A percentile compares a stretch with the other conserved stretches of the same genome.
These are phyloP conservation scores for Infundibulicybe gibba DNA, from an alignment of 768 basidiomycete genomes.

Conservation along the genomic window DNA sequence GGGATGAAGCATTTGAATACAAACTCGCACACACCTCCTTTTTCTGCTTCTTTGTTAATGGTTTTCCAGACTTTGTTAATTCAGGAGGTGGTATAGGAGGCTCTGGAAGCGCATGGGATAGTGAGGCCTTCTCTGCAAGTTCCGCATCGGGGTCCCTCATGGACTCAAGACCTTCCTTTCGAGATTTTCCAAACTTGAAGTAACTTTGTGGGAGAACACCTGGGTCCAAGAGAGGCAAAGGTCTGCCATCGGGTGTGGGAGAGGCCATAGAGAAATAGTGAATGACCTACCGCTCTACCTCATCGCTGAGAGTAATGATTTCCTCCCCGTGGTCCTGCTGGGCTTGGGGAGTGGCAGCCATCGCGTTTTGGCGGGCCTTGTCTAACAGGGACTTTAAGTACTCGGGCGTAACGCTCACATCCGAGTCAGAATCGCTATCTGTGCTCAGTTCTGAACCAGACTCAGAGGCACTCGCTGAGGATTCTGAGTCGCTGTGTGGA, in stretches of 20 bases:
- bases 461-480: not conserved
- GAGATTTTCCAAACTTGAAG: slow-evolving; percentile 46
- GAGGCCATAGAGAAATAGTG: slow-evolving; percentile 2
- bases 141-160: slow-evolving; percentile 64
- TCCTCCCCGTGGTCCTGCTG: slow-evolving; percentile 39
- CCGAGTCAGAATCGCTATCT: slow-evolving; percentile 19
- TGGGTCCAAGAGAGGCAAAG: slow-evolving; percentile 63
- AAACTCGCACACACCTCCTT: slow-evolving; percentile 50
- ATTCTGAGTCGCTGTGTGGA: not conserved
- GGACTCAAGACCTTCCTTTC: slow-evolving; percentile 38
- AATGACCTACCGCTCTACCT: slow-evolving; percentile 29
- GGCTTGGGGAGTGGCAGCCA: slow-evolving; percentile 24
- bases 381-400: slow-evolving; percentile 62
- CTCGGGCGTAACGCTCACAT: slow-evolving; percentile 44
- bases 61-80: slow-evolving; percentile 56
- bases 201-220: slow-evolving; percentile 63
- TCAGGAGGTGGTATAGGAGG: slow-evolving; percentile 63
- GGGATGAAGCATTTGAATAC: not conserved
- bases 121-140: slow-evolving; percentile 46
- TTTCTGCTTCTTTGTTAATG: slow-evolving; percentile 67
- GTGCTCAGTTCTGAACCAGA: slow-evolving; percentile 1
- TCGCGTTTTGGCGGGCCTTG: slow-evolving; percentile 52
- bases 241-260: slow-evolving; percentile 26
- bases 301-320: slow-evolving; percentile 45
- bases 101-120: slow-evolving; percentile 45